Evolutionary conservation across 1,284 basidiomycete genomes (phyloP).

Genomic region (Mixia osmundae): DNA sequence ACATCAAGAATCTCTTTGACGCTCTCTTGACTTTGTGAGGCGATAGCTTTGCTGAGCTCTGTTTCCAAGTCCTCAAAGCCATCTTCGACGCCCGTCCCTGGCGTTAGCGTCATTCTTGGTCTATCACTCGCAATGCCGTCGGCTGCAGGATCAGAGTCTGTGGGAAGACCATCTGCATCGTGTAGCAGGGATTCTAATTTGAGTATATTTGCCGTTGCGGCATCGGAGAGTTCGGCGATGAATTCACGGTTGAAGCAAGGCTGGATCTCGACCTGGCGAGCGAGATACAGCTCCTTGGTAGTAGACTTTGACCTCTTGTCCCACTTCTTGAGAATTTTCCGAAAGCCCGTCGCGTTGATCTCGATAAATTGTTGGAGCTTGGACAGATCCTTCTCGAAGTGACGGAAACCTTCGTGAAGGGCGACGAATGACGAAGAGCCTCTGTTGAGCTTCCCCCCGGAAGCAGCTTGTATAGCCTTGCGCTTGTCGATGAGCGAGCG

Average conservation of each 20-base stretch:
- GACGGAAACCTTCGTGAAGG: slow-evolving; percentile 58
- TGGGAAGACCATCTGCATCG: slow-evolving; percentile 28
- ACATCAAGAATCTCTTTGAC: slow-evolving; percentile 9
- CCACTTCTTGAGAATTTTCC: slow-evolving; percentile 97
- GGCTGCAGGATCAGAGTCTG: slow-evolving; percentile 19
- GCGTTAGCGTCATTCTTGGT: slow-evolving; percentile 4
- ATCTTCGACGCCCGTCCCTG: neutral
- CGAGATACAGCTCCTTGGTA: slow-evolving; percentile 87
- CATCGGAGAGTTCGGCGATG: slow-evolving; percentile 84
- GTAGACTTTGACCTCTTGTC: slow-evolving; percentile 87
- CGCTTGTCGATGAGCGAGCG: slow-evolving; percentile 85
- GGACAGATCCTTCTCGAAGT: slow-evolving; percentile 84
- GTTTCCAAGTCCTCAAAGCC: neutral
- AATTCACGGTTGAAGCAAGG: slow-evolving; percentile 96
- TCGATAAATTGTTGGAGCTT: slow-evolving; percentile 40
- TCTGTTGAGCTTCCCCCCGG: slow-evolving; percentile 25
- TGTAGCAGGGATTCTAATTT: slow-evolving; percentile 48
- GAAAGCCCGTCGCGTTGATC: slow-evolving; percentile 56
- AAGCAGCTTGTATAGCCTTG: slow-evolving; percentile 28
- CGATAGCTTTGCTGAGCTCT: slow-evolving; percentile 4
- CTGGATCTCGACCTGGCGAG: slow-evolving; percentile 92
- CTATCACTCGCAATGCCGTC: slow-evolving; percentile 8
- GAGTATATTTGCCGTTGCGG: slow-evolving; percentile 74
- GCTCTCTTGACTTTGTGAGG: slow-evolving; percentile 3
- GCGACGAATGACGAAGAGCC: slow-evolving; percentile 31